Conservation (phyloP, 768 basidiomycete genomes). For the Rickenella mellea region DNA sequence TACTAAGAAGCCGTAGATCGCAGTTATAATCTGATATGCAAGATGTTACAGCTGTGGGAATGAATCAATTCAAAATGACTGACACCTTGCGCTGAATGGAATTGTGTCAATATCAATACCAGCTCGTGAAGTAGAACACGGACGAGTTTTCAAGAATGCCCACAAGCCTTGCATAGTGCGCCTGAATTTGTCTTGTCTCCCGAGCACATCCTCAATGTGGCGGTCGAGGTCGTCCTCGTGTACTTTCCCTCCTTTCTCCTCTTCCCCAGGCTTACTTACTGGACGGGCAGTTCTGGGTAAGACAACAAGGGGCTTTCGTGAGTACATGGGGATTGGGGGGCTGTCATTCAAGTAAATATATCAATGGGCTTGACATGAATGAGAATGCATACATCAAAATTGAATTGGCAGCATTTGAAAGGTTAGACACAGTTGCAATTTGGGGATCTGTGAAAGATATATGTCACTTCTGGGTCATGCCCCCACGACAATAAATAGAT, state of each 20-base stretch:
- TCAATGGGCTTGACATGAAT: not conserved
- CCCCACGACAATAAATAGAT: not conserved
- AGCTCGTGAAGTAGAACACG: conserved; percentile 14
- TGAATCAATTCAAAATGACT: conserved; percentile 14
- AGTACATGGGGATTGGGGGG: conserved; percentile 63
- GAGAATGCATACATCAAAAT: conserved; percentile 48
- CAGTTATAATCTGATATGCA: conserved; percentile 52
- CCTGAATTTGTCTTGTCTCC: conserved; percentile 43
- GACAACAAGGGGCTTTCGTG: conserved; percentile 57
- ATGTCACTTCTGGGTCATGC: conserved; percentile 1
- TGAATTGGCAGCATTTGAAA: conserved; percentile 74
- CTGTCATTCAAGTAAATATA: conserved; percentile 21
- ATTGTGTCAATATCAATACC: not conserved
- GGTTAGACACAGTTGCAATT: conserved; percentile 61
- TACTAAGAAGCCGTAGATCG: conserved; percentile 69
- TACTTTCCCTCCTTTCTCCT: conserved; percentile 21
- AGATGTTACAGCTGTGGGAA: not conserved
- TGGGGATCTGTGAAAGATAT: conserved; percentile 46
- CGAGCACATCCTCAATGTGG: conserved; percentile 72
- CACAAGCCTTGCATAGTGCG: conserved; percentile 63
- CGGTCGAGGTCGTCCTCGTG: conserved; percentile 49
- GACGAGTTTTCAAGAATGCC: conserved; percentile 80
- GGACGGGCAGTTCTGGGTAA: conserved; percentile 28
- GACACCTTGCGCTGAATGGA: conserved; percentile 53
- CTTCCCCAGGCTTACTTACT: conserved; percentile 12